Evolutionary conservation across 139 green algal species (phyloP), one percentile per base, ranked within the genome.

Genomic region (Chlamydomonas urium): DNA sequence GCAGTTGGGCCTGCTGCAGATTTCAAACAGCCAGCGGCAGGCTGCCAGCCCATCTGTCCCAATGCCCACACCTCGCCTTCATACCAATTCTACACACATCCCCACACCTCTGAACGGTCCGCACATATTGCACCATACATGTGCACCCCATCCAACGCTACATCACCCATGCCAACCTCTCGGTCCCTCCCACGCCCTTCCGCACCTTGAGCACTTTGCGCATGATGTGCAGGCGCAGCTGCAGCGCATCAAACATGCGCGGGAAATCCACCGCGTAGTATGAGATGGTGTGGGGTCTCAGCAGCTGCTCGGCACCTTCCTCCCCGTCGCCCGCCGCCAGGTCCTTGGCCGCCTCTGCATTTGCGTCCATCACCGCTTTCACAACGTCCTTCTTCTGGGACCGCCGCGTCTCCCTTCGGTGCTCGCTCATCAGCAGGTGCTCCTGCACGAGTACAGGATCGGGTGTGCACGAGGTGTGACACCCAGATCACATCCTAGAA

Each of bases 261-360:
- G 65, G 57, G 57, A 74, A 80, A 65, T 84, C 74, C 14, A 84
- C 38, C 1, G 74, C 75, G 37, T 75, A 84, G 78, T 84, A 84
- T 17, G 38, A 57, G 66, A 53, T 69, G n/a, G 57, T 77, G 56
- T 69, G 36, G 26, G 28, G 58, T 37, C 47, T 68, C 35, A 56
- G 34, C 26, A 65, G 6, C 31, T 42, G 53, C 59, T 75, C 72
- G 4, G 42, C 58, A 5, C 34, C 60, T 21, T 79, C 74, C 19
- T 75, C 67, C 2, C 68, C 69, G 0, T 73, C 73, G 3, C 71
- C 38, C 24, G 4, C 2, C 63, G 50, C 6, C 38, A 34, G 35
- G 57, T 38, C 42, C 42, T 1, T 29, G 42, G 23, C 33, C 38
- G 31, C 69, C 38, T 50, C 63, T 42, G 48, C 60, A 29, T 35